Evolutionary conservation across 192 early-diverging fungal species (phyloP), one percentile per base, ranked within the genome.

Genomic region (Spizellomyces sp.): DNA sequence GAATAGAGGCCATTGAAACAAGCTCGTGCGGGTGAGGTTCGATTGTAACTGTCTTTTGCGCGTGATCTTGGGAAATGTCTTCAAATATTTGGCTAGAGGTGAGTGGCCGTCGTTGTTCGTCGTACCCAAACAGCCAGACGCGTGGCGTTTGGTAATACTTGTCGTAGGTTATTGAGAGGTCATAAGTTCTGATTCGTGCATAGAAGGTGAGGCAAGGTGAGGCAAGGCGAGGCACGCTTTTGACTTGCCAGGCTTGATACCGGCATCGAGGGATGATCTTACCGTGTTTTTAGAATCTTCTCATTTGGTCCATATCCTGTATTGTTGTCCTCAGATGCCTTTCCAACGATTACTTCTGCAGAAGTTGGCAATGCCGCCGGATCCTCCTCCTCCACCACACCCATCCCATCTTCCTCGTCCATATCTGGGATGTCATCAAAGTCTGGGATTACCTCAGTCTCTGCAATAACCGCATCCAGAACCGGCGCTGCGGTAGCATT

Each of bases 131-230:
- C 63, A 99, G 85, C 90, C 91, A 98, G 66, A 99, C 90, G 21
- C 95, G 90, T 15, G 98, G 98, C 6, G 98, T 99, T 80, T 97
- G 96, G 78, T 98, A 98, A 78, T 98, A 98, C 79, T 99, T 99
- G 88, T 99, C 98, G 80, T 99, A 99, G n/a, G 96, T 96, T 68
- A 99, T 99, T 76, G 93, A 94, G 43, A 99, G 87, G 81, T 99
- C 97, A 73, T 99, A 99, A 12, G 98, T 99, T 70, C 98, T 84
- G 48, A n/a, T 19, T 10, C 17, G 58, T 63, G 54, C 5, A 76
- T n/a, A 19, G 3, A 36, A 36, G 15, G 7, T 62, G 15, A 22
- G 61, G 61, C 61, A 66, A 22, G 54, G 27, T 36, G 27, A 36
- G 3, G 61, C 61, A 66, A 22, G 54, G 27, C 3, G 27, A 36